Evolutionary conservation across 1,139 yeast species (phyloP), one percentile per base, ranked within the genome.

Genomic region (Zygosaccharomyces sapae): DNA sequence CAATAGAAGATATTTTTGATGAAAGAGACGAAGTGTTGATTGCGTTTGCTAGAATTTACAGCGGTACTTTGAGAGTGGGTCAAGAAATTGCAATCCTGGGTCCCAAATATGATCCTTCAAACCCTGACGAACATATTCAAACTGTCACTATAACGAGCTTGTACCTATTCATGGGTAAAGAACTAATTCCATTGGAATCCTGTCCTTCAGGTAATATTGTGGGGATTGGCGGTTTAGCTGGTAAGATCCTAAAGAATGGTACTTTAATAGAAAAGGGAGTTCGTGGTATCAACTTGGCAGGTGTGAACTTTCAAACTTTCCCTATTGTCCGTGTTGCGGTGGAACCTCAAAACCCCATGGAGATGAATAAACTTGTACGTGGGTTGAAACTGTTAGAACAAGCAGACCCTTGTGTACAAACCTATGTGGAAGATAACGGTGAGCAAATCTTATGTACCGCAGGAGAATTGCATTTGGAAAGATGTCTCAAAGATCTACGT

Each of bases 131-230:
- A 51, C 84, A 84, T 58, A 70, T 82, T 20, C 70, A 76, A 24
- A 69, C 68, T 5, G 75, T 78, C 1, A 70, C 69, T 1, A 76
- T 94, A 30, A 76, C 84, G 10, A 87, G 83, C 41, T 70, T 94
- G 39, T 90, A 79, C 60, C 70, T 92, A 52, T 74, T 94, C 43
- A 94, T 94, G 98, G 99, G 98, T 10, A 75, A 92, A 53, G 97
- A 92, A 52, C 72, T 92, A 46, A 81, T 89, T 2, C 74, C 88
- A 8, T 73, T 94, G 57, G 76, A 83, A 25, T 76, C 74, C 9
- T 97, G 92, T 3, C 96, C 96, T 1, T 94, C 97, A 1, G 99
- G 99, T 31, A 88, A 86, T 56, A 88, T 94, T 55, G 95, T 88
- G 5, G 99, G 97, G 41, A 84, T 94, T 45, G 94, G 89, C 24